Percentiles rank a stretch among this genome's conserved stretches.
Evolutionary conservation across 306 rosid genomes (phyloP).

Genomic region (Ormosia emarginata): DNA sequence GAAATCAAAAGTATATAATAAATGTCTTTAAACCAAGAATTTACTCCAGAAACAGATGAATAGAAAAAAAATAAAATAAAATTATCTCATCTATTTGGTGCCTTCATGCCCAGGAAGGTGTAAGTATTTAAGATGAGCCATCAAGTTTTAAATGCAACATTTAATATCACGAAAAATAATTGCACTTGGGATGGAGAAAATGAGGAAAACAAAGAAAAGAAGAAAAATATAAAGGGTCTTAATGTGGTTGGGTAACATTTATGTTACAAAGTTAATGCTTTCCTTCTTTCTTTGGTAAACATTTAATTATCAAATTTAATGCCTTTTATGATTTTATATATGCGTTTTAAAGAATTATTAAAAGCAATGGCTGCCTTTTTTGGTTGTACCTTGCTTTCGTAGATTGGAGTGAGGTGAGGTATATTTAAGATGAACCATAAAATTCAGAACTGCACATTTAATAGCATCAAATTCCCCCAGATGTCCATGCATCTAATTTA

Average conservation of each 20-base stretch:
- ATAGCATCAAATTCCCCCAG: background rate
- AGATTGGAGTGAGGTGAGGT: constrained; percentile 25
- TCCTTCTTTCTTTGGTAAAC: constrained; percentile 38
- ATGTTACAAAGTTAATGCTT: constrained; percentile 42
- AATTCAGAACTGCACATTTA: constrained; percentile 27
- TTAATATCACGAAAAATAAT: constrained; percentile 34
- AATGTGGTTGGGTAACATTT: constrained; percentile 43
- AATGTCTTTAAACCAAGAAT: constrained; percentile 2
- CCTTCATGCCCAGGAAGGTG: constrained; percentile 35
- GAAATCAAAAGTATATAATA: constrained; percentile 8
- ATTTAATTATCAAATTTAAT: constrained; percentile 40
- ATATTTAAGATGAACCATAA: constrained; percentile 35
- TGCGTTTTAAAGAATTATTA: background rate
- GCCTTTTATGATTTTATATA: constrained; percentile 20
- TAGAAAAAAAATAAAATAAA: background rate
- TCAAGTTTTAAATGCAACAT: constrained; percentile 38
- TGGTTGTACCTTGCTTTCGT: constrained; percentile 20
- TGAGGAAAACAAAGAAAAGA: constrained; percentile 1
- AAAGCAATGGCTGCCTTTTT: constrained; percentile 20
- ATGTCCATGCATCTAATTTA: background rate
- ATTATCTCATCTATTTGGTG: constrained; percentile 10
- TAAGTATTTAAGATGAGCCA: constrained; percentile 38
- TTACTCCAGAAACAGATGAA: background rate
- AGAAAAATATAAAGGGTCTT: background rate
- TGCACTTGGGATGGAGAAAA: constrained; percentile 16